Evolutionary conservation across 306 rosid species (phyloP), one percentile per base, ranked within the genome.

Genomic region (Ormosia emarginata): DNA sequence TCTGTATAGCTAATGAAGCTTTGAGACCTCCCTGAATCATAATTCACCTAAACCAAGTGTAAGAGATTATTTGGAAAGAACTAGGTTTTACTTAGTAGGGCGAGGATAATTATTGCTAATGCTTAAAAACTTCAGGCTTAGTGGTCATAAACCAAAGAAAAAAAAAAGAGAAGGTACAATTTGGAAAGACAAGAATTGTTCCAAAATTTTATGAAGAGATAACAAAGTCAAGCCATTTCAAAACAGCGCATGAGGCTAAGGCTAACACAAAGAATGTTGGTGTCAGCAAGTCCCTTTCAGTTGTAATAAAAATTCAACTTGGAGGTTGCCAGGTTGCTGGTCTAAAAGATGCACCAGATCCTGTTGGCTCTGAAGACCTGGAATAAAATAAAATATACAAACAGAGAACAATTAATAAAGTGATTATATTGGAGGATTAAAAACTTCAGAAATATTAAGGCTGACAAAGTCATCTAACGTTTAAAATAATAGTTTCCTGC

Each of bases 271-370:
- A 7, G 81, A 62, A 55, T 66, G 13, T 67, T 74, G 30, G 72
- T 71, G 81, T 57, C 80, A 69, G 81, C 9, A 78, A 64, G 50
- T 17, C 43, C 49, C 56, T 43, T 47, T 6, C 4, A 11, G 67
- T 30, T 40, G 74, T 32, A 52, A 49, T 32, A 64, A 79, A 64
- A 55, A 17, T 76, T 95, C 90, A 93, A 43, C 89, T 81, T 74
- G 99, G 98, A 24, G 97, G 99, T 71, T 93, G 97, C 99, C 99
- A 93, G n/a, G 95, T 93, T 64, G 98, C 99, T 24, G 99, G 97
- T 72, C 71, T 84, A 85, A 75, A 95, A 15, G 92, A 49, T 74
- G 85, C 74, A 17, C 99, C 94, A 49, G 97, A 81, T 78, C 98
- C 95, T 0, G 83, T 76, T 61, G 97, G 97, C 82, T 95, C 98